phyloP scores from a whole-genome alignment of 305 asterid genomes.

The Solanum hybrid region DNA sequence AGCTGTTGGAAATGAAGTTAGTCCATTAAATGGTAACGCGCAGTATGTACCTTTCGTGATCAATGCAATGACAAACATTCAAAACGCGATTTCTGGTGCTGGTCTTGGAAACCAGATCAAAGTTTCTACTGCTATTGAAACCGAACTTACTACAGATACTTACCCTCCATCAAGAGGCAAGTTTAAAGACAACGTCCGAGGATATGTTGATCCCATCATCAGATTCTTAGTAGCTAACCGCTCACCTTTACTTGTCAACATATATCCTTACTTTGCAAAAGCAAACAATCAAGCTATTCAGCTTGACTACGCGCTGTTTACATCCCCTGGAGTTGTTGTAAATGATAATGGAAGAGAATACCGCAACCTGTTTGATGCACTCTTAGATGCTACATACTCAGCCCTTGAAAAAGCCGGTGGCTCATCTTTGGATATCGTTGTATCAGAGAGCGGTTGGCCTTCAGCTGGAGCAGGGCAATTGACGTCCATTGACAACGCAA shows the following conservation, averaged over 20 bases:
- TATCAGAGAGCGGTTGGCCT: constrained; percentile 69
- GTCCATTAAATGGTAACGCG: constrained; percentile 19
- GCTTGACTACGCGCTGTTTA: constrained; percentile 36
- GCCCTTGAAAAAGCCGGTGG: constrained; percentile 51
- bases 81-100: constrained; percentile 25
- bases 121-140: constrained; percentile 36
- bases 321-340: constrained; percentile 16
- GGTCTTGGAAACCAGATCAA: constrained; percentile 26
- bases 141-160: constrained; percentile 21
- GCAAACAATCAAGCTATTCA: constrained; percentile 9
- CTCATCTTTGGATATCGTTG: constrained; percentile 28
- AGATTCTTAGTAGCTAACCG: constrained; percentile 16
- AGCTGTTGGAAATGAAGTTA: constrained; percentile 59
- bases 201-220: constrained; percentile 24
- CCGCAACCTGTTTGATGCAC: constrained; percentile 35
- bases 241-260: constrained; percentile 29
- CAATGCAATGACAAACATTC: constrained; percentile 32
- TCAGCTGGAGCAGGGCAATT: constrained; percentile 33
- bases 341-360: constrained; percentile 29
- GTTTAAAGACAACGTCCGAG: constrained; percentile 19
- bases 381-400: constrained; percentile 33
- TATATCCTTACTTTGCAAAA: constrained; percentile 35
- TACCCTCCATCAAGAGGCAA: constrained; percentile 38
- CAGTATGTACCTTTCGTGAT: constrained; percentile 15
- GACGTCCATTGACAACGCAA: constrained; percentile 29